A percentile compares a stretch with the other conserved stretches of the same genome.
phyloP scores from a whole-genome alignment of 2,329 filamentous ascomycete species.

The Karstenula rhodostoma region DNA sequence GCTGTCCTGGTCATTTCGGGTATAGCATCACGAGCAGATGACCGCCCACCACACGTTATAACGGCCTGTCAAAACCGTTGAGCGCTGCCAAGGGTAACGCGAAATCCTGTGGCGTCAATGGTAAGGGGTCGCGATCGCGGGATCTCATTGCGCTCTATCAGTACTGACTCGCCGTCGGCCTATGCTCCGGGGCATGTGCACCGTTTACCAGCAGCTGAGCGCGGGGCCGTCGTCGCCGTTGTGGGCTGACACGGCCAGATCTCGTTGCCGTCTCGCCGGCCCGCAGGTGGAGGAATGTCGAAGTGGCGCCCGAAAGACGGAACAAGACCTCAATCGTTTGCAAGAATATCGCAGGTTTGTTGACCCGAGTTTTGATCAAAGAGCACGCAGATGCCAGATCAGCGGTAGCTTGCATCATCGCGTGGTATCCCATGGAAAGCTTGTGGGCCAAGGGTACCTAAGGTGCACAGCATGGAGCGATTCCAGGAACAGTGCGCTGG shows the following conservation, averaged over 20 bases:
- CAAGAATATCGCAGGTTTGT: background rate
- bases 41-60: background rate
- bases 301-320: background rate
- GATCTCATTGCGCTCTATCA: background rate
- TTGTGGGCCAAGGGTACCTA: background rate
- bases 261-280: conserved; percentile 8
- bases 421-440: background rate
- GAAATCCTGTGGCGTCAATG: conserved; percentile 9
- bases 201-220: background rate
- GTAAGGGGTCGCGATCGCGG: background rate
- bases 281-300: background rate
- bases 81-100: conserved; percentile 8
- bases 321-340: background rate
- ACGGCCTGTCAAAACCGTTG: conserved; percentile 9
- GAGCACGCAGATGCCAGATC: conserved; percentile 1
- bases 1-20: conserved; percentile 1
- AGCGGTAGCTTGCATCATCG: conserved; percentile 8
- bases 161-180: conserved; percentile 3
- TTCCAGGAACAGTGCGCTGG: background rate
- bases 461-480: background rate
- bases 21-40: conserved; percentile 4
- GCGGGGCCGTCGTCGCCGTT: background rate
- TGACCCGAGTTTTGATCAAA: background rate
- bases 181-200: background rate
- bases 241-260: background rate